A percentile compares a stretch with the other conserved stretches of the same genome.
Evolutionary conservation across 1,139 yeast species (phyloP).

Genomic region (Kodamaea suecica): DNA sequence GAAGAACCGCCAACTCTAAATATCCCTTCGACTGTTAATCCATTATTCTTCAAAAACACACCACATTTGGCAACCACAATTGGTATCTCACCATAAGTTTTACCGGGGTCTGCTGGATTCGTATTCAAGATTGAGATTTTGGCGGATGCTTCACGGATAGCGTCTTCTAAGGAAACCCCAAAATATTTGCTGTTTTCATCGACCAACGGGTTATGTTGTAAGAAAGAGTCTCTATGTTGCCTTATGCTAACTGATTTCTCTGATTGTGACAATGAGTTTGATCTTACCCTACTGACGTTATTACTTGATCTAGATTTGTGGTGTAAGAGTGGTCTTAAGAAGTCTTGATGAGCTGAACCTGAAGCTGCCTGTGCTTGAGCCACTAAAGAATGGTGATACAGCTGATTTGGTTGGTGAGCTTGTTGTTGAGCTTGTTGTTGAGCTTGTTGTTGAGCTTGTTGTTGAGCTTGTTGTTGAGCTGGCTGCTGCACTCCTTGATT

Average conservation of each 20-base stretch:
- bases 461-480: slow-evolving; percentile 3
- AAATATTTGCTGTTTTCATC: slow-evolving; percentile 61
- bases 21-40: slow-evolving; percentile 79
- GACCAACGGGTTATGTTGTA: slow-evolving; percentile 42
- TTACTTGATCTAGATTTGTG: slow-evolving; percentile 51
- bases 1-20: slow-evolving; percentile 93
- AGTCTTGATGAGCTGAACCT: slow-evolving; percentile 18
- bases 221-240: slow-evolving; percentile 56
- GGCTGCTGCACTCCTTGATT: slow-evolving; percentile 13
- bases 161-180: slow-evolving; percentile 76
- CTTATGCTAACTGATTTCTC: slow-evolving; percentile 38
- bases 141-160: slow-evolving; percentile 73
- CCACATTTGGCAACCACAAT: slow-evolving; percentile 96
- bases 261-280: slow-evolving; percentile 35
- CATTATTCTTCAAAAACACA: slow-evolving; percentile 73
- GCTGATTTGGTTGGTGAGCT: neutral
- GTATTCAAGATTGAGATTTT: slow-evolving; percentile 61
- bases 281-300: slow-evolving; percentile 42
- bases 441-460: neutral
- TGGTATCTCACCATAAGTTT: slow-evolving; percentile 77
- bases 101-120: slow-evolving; percentile 47
- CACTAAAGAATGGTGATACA: neutral
- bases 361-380: neutral
- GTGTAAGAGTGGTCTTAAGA: slow-evolving; percentile 46
- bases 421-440: slow-evolving; percentile 1